Evolutionary conservation across 2,329 filamentous ascomycete genomes (phyloP).

Genomic region (Talaromyces piceae): DNA sequence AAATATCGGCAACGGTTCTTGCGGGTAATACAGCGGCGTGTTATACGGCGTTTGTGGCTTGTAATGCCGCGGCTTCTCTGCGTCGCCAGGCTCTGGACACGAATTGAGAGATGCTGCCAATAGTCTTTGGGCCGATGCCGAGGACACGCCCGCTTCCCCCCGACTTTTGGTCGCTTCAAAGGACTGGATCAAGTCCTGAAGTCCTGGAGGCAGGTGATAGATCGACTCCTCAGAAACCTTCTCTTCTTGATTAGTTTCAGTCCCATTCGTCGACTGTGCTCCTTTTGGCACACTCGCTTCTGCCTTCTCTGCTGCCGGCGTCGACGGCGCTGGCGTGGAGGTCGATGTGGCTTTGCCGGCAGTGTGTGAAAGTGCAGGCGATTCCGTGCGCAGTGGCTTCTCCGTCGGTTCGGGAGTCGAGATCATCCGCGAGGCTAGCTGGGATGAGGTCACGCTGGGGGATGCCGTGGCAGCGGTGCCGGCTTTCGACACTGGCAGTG

Average conservation of each 20-base stretch:
- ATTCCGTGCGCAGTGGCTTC: slow-evolving; percentile 41
- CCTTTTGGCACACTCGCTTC: slow-evolving; percentile 31
- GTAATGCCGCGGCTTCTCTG: slow-evolving; percentile 76
- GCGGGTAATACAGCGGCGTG: slow-evolving; percentile 77
- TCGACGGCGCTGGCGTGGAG: slow-evolving; percentile 40
- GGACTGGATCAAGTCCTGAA: slow-evolving; percentile 85
- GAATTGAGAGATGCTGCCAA: slow-evolving; percentile 66
- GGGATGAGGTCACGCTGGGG: slow-evolving; percentile 43
- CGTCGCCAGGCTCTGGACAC: slow-evolving; percentile 68
- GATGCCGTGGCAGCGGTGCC: slow-evolving; percentile 56
- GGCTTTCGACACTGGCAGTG: slow-evolving; percentile 44
- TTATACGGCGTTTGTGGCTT: slow-evolving; percentile 73
- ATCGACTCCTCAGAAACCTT: slow-evolving; percentile 66
- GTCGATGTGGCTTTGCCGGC: slow-evolving; percentile 36
- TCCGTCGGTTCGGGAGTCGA: slow-evolving; percentile 35
- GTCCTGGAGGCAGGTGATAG: slow-evolving; percentile 80
- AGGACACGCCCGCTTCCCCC: slow-evolving; percentile 34
- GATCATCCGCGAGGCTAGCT: slow-evolving; percentile 38
- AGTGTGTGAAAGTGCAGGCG: slow-evolving; percentile 39
- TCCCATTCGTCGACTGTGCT: slow-evolving; percentile 42
- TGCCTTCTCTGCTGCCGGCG: slow-evolving; percentile 43
- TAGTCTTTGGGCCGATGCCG: slow-evolving; percentile 58
- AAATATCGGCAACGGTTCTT: slow-evolving; percentile 84
- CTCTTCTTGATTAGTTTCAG: slow-evolving; percentile 38
- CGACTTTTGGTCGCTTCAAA: slow-evolving; percentile 77